phyloP scores from a whole-genome alignment of 129 eudicot genomes.

The sunflower (Helianthus annuus) region DNA sequence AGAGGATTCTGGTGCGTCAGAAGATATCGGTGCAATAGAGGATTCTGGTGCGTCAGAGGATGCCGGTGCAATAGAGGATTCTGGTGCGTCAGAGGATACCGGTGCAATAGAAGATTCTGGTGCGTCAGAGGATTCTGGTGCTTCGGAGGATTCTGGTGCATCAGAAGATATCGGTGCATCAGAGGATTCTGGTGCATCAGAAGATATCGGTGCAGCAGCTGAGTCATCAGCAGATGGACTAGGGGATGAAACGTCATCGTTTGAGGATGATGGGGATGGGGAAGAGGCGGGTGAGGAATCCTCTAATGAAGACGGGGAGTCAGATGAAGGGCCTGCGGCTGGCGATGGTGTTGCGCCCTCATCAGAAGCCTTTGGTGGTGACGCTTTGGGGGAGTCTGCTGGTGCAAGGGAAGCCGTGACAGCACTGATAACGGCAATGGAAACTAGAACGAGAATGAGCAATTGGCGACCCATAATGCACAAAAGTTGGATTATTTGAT shows the following conservation, averaged over 20 bases:
- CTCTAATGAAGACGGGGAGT: slow-evolving; percentile 15
- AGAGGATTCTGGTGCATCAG: slow-evolving; percentile 28
- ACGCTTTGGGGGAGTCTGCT: slow-evolving; percentile 17
- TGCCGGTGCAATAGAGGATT: slow-evolving; percentile 1
- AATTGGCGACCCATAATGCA: slow-evolving; percentile 55
- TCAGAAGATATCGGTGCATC: slow-evolving; percentile 14
- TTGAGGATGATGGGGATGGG: slow-evolving; percentile 36
- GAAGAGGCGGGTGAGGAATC: slow-evolving; percentile 27
- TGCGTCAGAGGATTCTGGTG: slow-evolving; percentile 17
- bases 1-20: slow-evolving; percentile 27
- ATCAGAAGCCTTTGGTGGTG: slow-evolving; percentile 20
- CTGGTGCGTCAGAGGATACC: slow-evolving; percentile 23
- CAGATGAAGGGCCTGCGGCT: neutral
- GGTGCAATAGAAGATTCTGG: slow-evolving; percentile 27
- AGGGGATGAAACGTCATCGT: slow-evolving; percentile 34
- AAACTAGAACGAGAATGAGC: slow-evolving; percentile 40
- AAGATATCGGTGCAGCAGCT: slow-evolving; percentile 5
- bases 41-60: slow-evolving; percentile 18
- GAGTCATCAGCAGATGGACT: slow-evolving; percentile 4
- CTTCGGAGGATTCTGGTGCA: slow-evolving; percentile 28
- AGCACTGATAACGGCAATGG: slow-evolving; percentile 42
- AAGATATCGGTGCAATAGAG: neutral
- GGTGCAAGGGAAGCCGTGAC: slow-evolving; percentile 43
- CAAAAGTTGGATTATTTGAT: slow-evolving; percentile 1
- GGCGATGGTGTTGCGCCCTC: slow-evolving; percentile 11